Percentiles rank a stretch among this genome's conserved stretches.
Evolutionary conservation across 2,329 filamentous ascomycete genomes (phyloP).

Genomic region (Trichothecium sympodiale): DNA sequence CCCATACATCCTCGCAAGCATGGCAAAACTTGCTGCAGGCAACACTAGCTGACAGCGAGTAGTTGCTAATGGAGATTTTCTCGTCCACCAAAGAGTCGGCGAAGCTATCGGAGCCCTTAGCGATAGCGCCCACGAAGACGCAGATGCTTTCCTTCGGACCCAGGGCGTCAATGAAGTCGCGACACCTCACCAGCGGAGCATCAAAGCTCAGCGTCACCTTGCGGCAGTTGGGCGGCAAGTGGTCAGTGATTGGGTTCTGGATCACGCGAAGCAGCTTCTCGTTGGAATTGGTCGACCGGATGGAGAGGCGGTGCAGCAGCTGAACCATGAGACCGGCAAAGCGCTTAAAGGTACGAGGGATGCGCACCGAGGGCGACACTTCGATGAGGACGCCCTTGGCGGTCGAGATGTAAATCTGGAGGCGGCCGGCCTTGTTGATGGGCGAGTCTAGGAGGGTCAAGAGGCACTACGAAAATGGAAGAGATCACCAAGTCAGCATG

Average conservation of each 20-base stretch:
- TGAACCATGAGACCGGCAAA: constrained; percentile 99
- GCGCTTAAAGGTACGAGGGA: constrained; percentile 96
- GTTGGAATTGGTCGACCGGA: constrained; percentile 91
- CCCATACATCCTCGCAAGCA: constrained; percentile 92
- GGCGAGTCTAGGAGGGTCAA: constrained; percentile 95
- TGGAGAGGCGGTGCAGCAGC: constrained; percentile 87
- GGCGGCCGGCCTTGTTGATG: constrained; percentile 93
- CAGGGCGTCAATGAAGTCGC: constrained; percentile 77
- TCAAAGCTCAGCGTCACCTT: constrained; percentile 97
- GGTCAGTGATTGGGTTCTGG: constrained; percentile 94
- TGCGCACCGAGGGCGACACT: constrained; percentile 94
- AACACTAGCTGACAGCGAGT: constrained; percentile 91
- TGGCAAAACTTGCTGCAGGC: constrained; percentile 99
- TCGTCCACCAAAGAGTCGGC: constrained; percentile 92
- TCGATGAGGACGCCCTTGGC: constrained; percentile 96
- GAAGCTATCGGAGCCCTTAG: constrained; percentile 91
- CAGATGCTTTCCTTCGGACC: constrained; percentile 84
- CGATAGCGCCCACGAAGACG: constrained; percentile 97
- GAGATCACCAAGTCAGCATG: constrained; percentile 25
- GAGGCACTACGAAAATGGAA: constrained; percentile 57
- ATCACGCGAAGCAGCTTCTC: constrained; percentile 97
- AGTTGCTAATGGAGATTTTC: constrained; percentile 97
- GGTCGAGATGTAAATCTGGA: constrained; percentile 98
- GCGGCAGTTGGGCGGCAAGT: constrained; percentile 90
- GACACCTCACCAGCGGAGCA: constrained; percentile 71